phyloP scores from a whole-genome alignment of 306 rosid genomes.

The Gastrolobium bilobum region DNA sequence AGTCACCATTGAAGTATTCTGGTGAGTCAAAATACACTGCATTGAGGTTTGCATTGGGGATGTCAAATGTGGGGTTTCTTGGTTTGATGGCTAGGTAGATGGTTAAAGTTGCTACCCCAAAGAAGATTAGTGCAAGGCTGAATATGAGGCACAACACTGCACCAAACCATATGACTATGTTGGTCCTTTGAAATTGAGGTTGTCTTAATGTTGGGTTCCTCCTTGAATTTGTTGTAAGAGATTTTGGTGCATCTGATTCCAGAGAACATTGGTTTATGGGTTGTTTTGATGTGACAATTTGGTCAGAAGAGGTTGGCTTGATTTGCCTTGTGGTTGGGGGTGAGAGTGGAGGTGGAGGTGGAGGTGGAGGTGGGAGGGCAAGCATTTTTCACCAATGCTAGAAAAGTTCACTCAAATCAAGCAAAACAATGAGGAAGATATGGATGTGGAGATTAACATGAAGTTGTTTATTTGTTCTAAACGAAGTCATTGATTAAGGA shows the following conservation, averaged over 20 bases:
- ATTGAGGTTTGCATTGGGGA: slow-evolving; percentile 78
- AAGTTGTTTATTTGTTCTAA: slow-evolving; percentile 15
- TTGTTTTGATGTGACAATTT: slow-evolving; percentile 64
- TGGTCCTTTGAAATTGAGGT: slow-evolving; percentile 64
- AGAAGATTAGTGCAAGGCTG: slow-evolving; percentile 76
- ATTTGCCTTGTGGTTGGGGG: slow-evolving; percentile 41
- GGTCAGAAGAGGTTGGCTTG: slow-evolving; percentile 58
- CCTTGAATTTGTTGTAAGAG: slow-evolving; percentile 40
- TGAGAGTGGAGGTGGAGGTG: slow-evolving; percentile 45
- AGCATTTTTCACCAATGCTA: slow-evolving; percentile 47
- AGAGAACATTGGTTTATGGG: slow-evolving; percentile 39
- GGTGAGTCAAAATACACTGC: slow-evolving; percentile 79
- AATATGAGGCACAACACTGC: slow-evolving; percentile 73
- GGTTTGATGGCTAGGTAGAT: slow-evolving; percentile 74
- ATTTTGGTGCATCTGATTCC: slow-evolving; percentile 42
- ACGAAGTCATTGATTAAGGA: slow-evolving; percentile 45
- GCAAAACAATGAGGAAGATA: neutral
- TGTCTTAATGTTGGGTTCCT: slow-evolving; percentile 54
- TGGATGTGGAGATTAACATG: slow-evolving; percentile 30
- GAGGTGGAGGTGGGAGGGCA: slow-evolving; percentile 56
- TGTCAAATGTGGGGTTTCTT: slow-evolving; percentile 68
- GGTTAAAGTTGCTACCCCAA: slow-evolving; percentile 75
- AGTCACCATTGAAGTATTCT: slow-evolving; percentile 78
- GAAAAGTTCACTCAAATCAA: neutral
- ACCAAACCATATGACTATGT: slow-evolving; percentile 73